Base-by-base conservation (phyloP, 495 filamentous ascomycete genomes). In the Penicillium manginii region DNA sequence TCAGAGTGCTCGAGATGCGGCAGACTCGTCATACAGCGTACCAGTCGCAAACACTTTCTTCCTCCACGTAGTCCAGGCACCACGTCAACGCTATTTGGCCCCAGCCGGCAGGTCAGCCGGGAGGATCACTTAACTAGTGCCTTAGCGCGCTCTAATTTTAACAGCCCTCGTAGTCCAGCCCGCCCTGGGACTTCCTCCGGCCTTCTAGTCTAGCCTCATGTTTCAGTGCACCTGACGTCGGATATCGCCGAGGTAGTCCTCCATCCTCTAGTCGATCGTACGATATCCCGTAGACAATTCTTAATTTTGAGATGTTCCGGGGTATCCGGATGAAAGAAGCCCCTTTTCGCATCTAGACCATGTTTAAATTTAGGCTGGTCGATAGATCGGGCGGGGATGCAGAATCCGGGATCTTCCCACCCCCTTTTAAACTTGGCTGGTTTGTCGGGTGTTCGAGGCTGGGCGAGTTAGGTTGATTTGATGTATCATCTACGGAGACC, bases 151-250 rank as follows among this genome's bases (percentile, higher is more conserved):
- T 49, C 46, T 49, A 49, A 31, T 49, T 49, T 49, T 31, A 19
- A 49, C 46, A 26, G 21, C 19, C 15, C 46, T 54, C 52, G 48
- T 48, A 43, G 50, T 53, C 57, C 43, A 58, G 50, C 17, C 40
- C 17, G 40, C 17, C 40, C n/a, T 17, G 19, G 40, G 19, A 43
- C 40, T 2, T 37, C 40, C 9, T 10, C 40, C 40, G 10, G 11
- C 17, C 17, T 43, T 43, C 40, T 19, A 43, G n/a, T 43, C 40
- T 9, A 43, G 40, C 17, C 17, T 17, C 40, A 43, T 19, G 15
- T 17, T 18, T 9, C 17, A 43, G 37, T 43, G n/a, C 40, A 43
- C 40, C 12, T 43, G 12, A 21, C 40, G 0, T 17, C 40, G 40
- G 40, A 17, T 43, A 19, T 18, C 40, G 14, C 40, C 40, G 40